Evolutionary conservation across 2,329 filamentous ascomycete species (phyloP).

Genomic region (Hypomyces rosellus): DNA sequence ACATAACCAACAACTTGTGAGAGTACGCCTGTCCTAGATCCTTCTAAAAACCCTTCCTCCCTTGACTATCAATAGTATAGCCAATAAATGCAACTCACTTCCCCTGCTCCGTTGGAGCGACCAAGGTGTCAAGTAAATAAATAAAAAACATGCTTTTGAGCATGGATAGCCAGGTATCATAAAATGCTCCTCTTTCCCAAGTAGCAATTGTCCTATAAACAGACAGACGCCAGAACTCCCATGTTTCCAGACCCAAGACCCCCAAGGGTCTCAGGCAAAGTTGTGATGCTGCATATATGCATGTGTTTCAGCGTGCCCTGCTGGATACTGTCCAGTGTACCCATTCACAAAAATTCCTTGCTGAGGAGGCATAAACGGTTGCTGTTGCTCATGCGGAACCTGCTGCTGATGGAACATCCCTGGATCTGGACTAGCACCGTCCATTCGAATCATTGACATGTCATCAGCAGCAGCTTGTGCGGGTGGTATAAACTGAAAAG

Average conservation of each 20-base stretch:
- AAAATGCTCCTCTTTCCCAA: not conserved
- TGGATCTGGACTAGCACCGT: constrained; percentile 9
- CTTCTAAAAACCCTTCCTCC: too few relatives aligned
- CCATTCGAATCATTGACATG: constrained; percentile 14
- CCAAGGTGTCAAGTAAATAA: too few relatives aligned
- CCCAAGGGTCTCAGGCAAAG: constrained; percentile 2
- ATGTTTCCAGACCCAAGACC: not conserved
- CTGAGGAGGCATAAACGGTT: constrained; percentile 16
- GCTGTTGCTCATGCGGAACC: constrained; percentile 3
- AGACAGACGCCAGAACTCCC: too few relatives aligned
- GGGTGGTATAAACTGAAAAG: constrained; percentile 8
- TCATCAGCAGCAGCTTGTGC: constrained; percentile 3
- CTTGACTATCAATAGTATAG: too few relatives aligned
- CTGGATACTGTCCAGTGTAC: constrained; percentile 15
- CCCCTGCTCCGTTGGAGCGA: not conserved
- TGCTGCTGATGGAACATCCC: constrained; percentile 18
- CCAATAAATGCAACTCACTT: not conserved
- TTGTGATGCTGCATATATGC: constrained; percentile 14
- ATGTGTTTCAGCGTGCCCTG: constrained; percentile 11
- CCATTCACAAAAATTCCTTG: constrained; percentile 18
- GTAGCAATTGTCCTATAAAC: not conserved
- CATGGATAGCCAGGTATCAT: too few relatives aligned
- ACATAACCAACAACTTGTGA: too few relatives aligned
- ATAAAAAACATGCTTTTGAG: too few relatives aligned
- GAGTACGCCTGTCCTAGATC: too few relatives aligned